Evolutionary conservation across 305 asterid species (phyloP).

Genomic region (Lippia alba): DNA sequence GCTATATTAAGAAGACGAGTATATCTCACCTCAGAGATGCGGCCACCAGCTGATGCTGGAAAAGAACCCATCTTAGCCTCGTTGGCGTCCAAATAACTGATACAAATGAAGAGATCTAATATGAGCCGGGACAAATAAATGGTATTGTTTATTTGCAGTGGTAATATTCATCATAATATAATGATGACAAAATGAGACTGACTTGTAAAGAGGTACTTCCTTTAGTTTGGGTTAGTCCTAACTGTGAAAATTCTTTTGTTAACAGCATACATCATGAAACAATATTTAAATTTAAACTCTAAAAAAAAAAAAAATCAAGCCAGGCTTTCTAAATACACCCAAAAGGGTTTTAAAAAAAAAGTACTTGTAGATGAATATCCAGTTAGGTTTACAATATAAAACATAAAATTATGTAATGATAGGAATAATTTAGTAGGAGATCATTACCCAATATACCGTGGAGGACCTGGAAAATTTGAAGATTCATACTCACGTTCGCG

Average conservation of each 20-base stretch:
- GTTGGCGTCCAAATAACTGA: slow-evolving; percentile 51
- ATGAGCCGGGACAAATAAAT: background rate
- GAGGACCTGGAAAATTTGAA: slow-evolving; percentile 55
- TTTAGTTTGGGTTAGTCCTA: background rate
- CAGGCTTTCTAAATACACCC: background rate
- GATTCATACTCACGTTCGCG: slow-evolving; percentile 57
- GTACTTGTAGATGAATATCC: background rate
- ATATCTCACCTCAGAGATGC: slow-evolving; percentile 56
- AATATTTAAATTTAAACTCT: background rate
- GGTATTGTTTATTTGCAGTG: background rate
- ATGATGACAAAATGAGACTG: background rate
- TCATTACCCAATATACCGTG: slow-evolving; percentile 59
- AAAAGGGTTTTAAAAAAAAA: background rate
- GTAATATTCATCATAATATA: background rate
- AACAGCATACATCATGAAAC: slow-evolving; percentile 11
- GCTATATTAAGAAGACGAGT: slow-evolving; percentile 22
- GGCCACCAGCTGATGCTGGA: slow-evolving; percentile 52
- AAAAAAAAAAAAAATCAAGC: background rate
- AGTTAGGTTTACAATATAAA: background rate
- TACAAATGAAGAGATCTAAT: slow-evolving; percentile 9
- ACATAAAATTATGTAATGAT: background rate
- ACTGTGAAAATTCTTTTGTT: slow-evolving; percentile 14
- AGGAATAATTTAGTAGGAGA: slow-evolving; percentile 14
- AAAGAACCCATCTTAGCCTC: slow-evolving; percentile 53
- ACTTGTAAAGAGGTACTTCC: background rate